Evolutionary conservation across 2,329 filamentous ascomycete genomes (phyloP).

Genomic region (Penicillium sp.): DNA sequence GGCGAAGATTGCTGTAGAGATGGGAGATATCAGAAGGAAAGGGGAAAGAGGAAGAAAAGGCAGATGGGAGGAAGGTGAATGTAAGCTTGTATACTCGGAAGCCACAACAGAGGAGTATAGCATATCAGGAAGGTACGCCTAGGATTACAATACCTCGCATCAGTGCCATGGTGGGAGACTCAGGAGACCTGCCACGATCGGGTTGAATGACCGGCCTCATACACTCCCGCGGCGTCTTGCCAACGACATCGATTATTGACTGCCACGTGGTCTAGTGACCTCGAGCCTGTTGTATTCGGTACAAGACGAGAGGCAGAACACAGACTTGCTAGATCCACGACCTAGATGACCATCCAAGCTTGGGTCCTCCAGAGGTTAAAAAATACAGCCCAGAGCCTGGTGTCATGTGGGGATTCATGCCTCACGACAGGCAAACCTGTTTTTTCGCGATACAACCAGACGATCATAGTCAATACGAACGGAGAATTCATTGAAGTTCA

Average conservation of each 20-base stretch:
- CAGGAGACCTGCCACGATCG: constrained; percentile 51
- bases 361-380: constrained; percentile 49
- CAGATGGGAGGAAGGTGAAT: background rate
- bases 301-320: constrained; percentile 52
- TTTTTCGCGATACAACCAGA: constrained; percentile 10
- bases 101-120: background rate
- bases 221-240: constrained; percentile 52
- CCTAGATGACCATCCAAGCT: constrained; percentile 59
- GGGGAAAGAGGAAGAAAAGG: constrained; percentile 19
- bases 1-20: constrained; percentile 22
- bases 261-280: constrained; percentile 58
- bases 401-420: constrained; percentile 30
- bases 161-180: constrained; percentile 36
- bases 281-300: constrained; percentile 56
- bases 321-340: constrained; percentile 47
- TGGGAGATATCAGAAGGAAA: constrained; percentile 14
- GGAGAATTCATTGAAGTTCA: constrained; percentile 44
- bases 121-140: background rate
- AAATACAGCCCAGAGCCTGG: constrained; percentile 51
- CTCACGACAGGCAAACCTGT: background rate
- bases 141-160: constrained; percentile 2
- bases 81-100: background rate
- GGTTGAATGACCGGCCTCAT: constrained; percentile 58
- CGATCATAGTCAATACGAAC: constrained; percentile 22
- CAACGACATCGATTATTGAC: constrained; percentile 47